Percentiles rank a stretch among this genome's conserved stretches.
These are phyloP conservation scores for Mycena sp. DNA, from an alignment of 1,284 basidiomycete genomes.

Conservation along the genomic window DNA sequence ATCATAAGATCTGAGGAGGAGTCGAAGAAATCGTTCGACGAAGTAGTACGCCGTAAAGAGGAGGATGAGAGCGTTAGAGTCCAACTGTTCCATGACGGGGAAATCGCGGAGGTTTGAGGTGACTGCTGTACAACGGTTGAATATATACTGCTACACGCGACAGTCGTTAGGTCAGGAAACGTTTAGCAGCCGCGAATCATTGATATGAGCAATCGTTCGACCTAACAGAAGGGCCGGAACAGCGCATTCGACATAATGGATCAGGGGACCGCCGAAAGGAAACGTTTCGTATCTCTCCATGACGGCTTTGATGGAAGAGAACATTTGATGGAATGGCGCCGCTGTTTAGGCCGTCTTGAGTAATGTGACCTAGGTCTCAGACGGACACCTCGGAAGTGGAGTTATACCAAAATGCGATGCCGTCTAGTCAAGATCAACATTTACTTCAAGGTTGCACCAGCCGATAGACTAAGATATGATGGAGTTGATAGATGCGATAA, in stretches of 20 bases:
- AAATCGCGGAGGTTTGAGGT: neutral
- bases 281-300: slow-evolving; percentile 3
- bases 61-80: slow-evolving; percentile 22
- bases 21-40: slow-evolving; percentile 17
- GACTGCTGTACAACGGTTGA: neutral
- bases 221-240: neutral
- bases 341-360: too few species aligned
- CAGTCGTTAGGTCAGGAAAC: slow-evolving; percentile 4
- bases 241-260: neutral
- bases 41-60: slow-evolving; percentile 27
- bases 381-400: too few species aligned
- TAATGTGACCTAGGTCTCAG: too few species aligned
- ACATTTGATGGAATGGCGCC: too few species aligned
- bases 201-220: neutral
- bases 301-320: neutral
- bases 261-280: slow-evolving; percentile 7
- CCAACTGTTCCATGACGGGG: slow-evolving; percentile 17
- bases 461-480: too few species aligned
- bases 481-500: too few species aligned
- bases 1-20: slow-evolving; percentile 1
- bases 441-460: too few species aligned
- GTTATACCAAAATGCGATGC: too few species aligned
- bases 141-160: slow-evolving; percentile 13
- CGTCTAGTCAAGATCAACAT: too few species aligned
- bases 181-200: slow-evolving; percentile 8